These are phyloP conservation scores for Xylaria palmicola DNA, from an alignment of 495 filamentous ascomycete genomes.

Conservation along the genomic window DNA sequence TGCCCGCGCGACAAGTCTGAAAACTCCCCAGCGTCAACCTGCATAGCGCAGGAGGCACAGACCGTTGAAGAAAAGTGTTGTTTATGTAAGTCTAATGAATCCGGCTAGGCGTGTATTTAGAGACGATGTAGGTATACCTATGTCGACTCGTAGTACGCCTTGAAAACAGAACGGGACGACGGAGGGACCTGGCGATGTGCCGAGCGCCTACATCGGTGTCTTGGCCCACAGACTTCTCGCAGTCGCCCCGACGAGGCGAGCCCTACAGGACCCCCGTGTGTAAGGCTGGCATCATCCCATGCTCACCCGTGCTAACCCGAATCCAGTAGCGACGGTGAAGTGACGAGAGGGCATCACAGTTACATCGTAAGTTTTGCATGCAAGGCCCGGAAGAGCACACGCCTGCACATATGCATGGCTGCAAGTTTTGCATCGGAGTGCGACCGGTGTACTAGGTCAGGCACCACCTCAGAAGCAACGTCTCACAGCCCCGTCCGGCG, in stretches of 20 bases:
- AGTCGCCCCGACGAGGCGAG: slow-evolving; percentile 1
- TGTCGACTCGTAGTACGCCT: too few relatives aligned
- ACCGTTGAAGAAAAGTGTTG: too few relatives aligned
- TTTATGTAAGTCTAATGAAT: too few relatives aligned
- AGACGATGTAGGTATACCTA: too few relatives aligned
- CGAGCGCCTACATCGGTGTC: too few relatives aligned
- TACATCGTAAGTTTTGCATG: slow-evolving; percentile 12
- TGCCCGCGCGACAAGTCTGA: not conserved
- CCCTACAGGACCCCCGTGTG: slow-evolving; percentile 6
- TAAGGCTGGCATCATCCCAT: slow-evolving; percentile 5
- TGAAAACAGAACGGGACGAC: too few relatives aligned
- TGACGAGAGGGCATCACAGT: slow-evolving; percentile 7
- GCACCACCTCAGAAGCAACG: not conserved
- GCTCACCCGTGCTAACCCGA: not conserved
- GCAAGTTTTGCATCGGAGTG: not conserved
- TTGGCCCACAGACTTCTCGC: too few relatives aligned
- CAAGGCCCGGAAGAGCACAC: slow-evolving; percentile 1
- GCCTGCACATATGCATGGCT: not conserved
- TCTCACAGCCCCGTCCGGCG: not conserved
- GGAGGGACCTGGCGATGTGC: too few relatives aligned
- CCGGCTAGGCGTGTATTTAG: too few relatives aligned
- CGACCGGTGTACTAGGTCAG: slow-evolving; percentile 1
- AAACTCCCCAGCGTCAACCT: not conserved
- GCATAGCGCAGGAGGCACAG: not conserved
- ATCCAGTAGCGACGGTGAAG: not conserved